Evolutionary conservation across 352 stramenopile species (phyloP).

Genomic region (Phytopythium ostracodes): DNA sequence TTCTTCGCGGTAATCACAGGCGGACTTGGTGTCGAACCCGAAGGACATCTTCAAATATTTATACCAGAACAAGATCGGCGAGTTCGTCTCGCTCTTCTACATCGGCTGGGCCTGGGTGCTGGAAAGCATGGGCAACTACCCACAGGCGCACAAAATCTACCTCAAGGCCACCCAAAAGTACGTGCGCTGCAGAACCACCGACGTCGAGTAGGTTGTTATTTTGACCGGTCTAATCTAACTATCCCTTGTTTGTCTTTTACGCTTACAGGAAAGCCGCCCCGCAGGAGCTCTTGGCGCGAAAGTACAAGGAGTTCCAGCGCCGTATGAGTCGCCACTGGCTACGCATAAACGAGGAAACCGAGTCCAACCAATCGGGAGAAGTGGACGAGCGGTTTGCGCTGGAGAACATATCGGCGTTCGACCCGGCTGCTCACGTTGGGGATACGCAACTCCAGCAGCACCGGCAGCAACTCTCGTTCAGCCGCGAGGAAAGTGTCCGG

Average conservation of each 20-base stretch:
- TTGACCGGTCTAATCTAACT: background rate
- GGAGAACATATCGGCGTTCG: slow-evolving; percentile 53
- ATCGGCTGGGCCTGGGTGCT: slow-evolving; percentile 83
- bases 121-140: slow-evolving; percentile 77
- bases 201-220: background rate
- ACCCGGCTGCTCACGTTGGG: slow-evolving; percentile 31
- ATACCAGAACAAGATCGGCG: slow-evolving; percentile 85
- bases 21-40: slow-evolving; percentile 79
- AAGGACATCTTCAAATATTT: slow-evolving; percentile 89
- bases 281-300: slow-evolving; percentile 57
- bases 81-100: slow-evolving; percentile 79
- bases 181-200: slow-evolving; percentile 7
- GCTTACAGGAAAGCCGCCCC: slow-evolving; percentile 62
- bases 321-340: slow-evolving; percentile 83
- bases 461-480: slow-evolving; percentile 58
- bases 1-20: slow-evolving; percentile 28
- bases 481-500: slow-evolving; percentile 50
- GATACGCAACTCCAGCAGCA: slow-evolving; percentile 53
- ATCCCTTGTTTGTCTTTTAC: background rate
- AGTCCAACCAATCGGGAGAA: slow-evolving; percentile 22
- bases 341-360: slow-evolving; percentile 48
- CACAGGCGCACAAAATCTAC: slow-evolving; percentile 84
- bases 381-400: slow-evolving; percentile 54
- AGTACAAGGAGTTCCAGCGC: slow-evolving; percentile 82
- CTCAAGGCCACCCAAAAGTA: slow-evolving; percentile 85